These are phyloP conservation scores for Allantophomopsis cytisporea DNA, from an alignment of 2,329 filamentous ascomycete genomes.

Conservation along the genomic window DNA sequence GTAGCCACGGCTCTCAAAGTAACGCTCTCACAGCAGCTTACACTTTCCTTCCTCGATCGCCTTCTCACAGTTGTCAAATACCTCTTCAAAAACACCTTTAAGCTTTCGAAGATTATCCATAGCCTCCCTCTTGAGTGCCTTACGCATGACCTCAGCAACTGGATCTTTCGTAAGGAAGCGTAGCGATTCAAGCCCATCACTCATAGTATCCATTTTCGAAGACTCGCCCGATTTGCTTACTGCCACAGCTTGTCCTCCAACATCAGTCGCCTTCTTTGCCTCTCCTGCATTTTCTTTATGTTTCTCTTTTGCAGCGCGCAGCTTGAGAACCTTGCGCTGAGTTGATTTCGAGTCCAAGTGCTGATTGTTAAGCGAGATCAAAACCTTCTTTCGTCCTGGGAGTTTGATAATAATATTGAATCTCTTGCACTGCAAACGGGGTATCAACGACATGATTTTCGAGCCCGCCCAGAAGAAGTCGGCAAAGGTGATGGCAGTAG, in stretches of 20 bases:
- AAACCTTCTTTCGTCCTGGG: constrained; percentile 1
- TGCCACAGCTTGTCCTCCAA: too few species aligned
- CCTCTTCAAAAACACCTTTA: constrained; percentile 9
- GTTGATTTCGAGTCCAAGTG: background rate
- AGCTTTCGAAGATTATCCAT: constrained; percentile 7
- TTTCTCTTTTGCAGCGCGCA: too few species aligned
- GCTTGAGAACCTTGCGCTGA: too few species aligned
- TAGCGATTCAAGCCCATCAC: too few species aligned
- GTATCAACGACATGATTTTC: constrained; percentile 8
- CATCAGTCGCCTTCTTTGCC: too few species aligned
- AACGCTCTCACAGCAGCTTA: background rate
- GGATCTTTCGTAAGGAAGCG: constrained; percentile 1
- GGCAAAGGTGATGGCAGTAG: constrained; percentile 8
- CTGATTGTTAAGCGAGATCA: constrained; percentile 7
- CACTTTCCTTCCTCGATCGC: constrained; percentile 8
- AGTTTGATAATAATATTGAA: constrained; percentile 13
- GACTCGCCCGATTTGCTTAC: too few species aligned
- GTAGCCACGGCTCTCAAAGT: too few species aligned
- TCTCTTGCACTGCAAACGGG: constrained; percentile 7
- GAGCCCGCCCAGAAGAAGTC: constrained; percentile 10
- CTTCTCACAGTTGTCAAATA: constrained; percentile 7
- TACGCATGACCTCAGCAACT: constrained; percentile 2
- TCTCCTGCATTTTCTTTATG: background rate
- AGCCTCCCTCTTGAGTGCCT: constrained; percentile 1
- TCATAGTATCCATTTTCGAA: too few species aligned